Evolutionary conservation across 257 asterid genomes (phyloP).

Genomic region (Scutellaria baicalensis): DNA sequence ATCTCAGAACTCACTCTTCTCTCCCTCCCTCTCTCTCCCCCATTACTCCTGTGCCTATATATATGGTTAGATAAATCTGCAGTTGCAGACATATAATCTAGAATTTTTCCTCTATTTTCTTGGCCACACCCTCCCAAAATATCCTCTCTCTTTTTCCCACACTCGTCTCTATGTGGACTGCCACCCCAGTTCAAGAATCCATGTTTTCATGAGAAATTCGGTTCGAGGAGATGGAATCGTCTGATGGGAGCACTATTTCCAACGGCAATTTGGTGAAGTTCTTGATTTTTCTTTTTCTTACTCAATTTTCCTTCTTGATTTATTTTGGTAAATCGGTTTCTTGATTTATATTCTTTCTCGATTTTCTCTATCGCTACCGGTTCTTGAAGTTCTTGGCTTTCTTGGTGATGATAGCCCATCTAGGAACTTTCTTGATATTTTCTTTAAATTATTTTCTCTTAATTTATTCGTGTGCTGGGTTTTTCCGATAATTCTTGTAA

Average conservation of each 20-base stretch:
- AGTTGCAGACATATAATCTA: not conserved
- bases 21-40: not conserved
- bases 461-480: not conserved
- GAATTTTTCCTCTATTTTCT: conserved; percentile 19
- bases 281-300: not conserved
- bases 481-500: not conserved
- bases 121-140: conserved; percentile 32
- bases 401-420: not conserved
- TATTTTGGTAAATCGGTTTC: too few species aligned
- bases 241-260: conserved; percentile 22
- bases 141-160: conserved; percentile 19
- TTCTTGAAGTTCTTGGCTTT: not conserved
- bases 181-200: not conserved
- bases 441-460: not conserved
- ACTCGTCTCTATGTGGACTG: conserved; percentile 22
- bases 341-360: too few species aligned
- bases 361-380: not conserved
- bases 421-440: not conserved
- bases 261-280: conserved; percentile 29
- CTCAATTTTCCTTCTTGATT: not conserved
- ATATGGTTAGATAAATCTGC: conserved; percentile 20
- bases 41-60: conserved; percentile 10
- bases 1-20: not conserved
- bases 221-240: conserved; percentile 22
- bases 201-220: not conserved